Evolutionary conservation across 441 rosid genomes (phyloP).

Genomic region (Mallotus repandus): DNA sequence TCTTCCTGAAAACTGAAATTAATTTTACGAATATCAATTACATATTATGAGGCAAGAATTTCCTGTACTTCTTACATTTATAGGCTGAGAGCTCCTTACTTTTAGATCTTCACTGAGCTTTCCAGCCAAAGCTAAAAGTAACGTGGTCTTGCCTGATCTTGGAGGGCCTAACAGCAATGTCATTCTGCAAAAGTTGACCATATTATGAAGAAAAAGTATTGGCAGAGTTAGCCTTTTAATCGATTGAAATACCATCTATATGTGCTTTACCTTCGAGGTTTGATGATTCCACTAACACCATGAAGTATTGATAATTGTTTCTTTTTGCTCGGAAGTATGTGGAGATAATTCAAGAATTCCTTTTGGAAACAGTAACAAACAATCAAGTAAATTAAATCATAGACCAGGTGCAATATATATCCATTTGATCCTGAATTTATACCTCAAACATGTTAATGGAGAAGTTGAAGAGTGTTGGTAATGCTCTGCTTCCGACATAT

Average conservation of each 20-base stretch:
- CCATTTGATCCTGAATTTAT: not conserved
- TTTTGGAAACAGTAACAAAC: slow-evolving; percentile 3
- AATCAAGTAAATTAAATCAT: not conserved
- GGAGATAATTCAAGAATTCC: slow-evolving; percentile 41
- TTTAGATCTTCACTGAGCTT: slow-evolving; percentile 42
- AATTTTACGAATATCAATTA: not conserved
- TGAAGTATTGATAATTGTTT: slow-evolving; percentile 46
- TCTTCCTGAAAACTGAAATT: slow-evolving; percentile 23
- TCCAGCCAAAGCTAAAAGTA: slow-evolving; percentile 56
- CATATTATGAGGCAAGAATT: not conserved
- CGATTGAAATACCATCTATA: no score
- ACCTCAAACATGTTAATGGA: slow-evolving; percentile 44
- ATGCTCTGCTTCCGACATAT: slow-evolving; percentile 59
- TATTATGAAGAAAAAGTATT: not conserved
- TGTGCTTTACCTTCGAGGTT: slow-evolving; percentile 53
- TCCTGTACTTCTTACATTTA: not conserved
- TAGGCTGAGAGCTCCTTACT: slow-evolving; percentile 28
- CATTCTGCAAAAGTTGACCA: slow-evolving; percentile 31
- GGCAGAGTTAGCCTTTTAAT: no score
- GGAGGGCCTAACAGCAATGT: slow-evolving; percentile 69
- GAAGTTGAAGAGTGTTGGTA: slow-evolving; percentile 62
- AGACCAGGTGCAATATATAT: not conserved
- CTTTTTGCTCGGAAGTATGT: slow-evolving; percentile 54
- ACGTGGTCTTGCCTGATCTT: slow-evolving; percentile 62
- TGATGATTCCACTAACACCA: slow-evolving; percentile 64